Percentiles rank a stretch among this genome's conserved stretches.
These are phyloP conservation scores for Trametes cingulata DNA, from an alignment of 768 basidiomycete species.

Conservation along the genomic window DNA sequence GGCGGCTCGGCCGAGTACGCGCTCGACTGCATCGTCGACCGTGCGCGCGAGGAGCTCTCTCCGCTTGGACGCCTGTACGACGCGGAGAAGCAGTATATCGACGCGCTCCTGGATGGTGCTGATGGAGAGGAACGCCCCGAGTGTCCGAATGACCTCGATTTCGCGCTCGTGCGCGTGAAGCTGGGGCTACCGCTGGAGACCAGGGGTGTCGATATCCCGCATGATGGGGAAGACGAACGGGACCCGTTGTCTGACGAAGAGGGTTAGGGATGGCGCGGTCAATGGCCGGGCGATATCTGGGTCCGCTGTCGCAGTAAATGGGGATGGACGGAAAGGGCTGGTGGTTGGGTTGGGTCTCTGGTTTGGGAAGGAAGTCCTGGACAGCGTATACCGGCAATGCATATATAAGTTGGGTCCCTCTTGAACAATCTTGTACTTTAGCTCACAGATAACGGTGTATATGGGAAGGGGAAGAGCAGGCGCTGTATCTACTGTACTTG, in stretches of 20 bases:
- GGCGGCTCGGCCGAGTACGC: constrained; percentile 33
- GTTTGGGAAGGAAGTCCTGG: no score
- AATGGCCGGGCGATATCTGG: no score
- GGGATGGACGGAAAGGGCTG: no score
- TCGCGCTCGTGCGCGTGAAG: constrained; percentile 31
- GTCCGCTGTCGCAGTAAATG: not conserved
- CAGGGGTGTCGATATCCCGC: not conserved
- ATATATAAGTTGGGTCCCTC: no score
- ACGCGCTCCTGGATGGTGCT: constrained; percentile 8
- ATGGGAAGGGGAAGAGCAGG: no score
- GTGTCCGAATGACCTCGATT: constrained; percentile 36
- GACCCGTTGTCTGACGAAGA: constrained; percentile 14
- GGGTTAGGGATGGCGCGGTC: not conserved
- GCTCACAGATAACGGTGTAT: no score
- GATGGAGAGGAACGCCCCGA: constrained; percentile 23
- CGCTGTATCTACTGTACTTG: no score
- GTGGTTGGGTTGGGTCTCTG: no score
- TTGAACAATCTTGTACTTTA: no score
- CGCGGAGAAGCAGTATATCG: constrained; percentile 24
- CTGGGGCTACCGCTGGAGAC: constrained; percentile 28
- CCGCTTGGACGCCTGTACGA: constrained; percentile 29
- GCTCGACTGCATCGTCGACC: constrained; percentile 33
- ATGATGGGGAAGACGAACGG: not conserved
- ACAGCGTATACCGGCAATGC: no score
- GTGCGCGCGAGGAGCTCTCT: constrained; percentile 29